Percentiles rank a stretch among this genome's conserved stretches.
These are phyloP conservation scores for Coniosporium uncinatum DNA, from an alignment of 2,329 filamentous ascomycete species.

Conservation along the genomic window DNA sequence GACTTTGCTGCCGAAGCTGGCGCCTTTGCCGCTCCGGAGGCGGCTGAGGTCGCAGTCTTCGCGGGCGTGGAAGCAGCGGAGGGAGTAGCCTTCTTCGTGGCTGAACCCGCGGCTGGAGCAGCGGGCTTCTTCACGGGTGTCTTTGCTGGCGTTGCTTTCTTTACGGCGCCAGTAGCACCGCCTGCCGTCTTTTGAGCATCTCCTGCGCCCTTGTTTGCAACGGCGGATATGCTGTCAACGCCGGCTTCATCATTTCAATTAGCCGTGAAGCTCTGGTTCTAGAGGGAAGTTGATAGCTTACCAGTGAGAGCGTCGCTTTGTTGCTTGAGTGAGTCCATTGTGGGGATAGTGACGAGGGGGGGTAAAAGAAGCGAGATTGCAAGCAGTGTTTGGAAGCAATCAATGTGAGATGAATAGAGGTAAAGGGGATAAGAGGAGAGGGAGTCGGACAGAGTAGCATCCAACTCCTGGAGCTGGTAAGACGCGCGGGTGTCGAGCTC, in stretches of 20 bases:
- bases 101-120: slow-evolving; percentile 7
- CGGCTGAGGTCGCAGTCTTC: neutral
- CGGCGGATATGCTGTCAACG: neutral
- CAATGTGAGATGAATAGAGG: too few species aligned
- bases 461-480: too few species aligned
- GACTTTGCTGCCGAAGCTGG: neutral
- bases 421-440: too few species aligned
- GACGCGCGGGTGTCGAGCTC: too few species aligned
- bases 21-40: neutral
- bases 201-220: neutral
- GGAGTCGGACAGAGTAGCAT: too few species aligned
- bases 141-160: slow-evolving; percentile 14
- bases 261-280: too few species aligned
- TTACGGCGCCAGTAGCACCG: slow-evolving; percentile 1
- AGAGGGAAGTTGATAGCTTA: too few species aligned
- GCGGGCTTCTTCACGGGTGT: slow-evolving; percentile 2
- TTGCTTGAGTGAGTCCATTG: too few species aligned
- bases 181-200: neutral
- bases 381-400: too few species aligned
- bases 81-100: slow-evolving; percentile 4
- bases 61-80: neutral
- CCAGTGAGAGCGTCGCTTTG: too few species aligned
- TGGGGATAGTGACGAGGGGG: too few species aligned
- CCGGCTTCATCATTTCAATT: neutral
- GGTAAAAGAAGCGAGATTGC: too few species aligned